Evolutionary conservation across 257 asterid genomes (phyloP).

Genomic region (Thymus mandschuricus): DNA sequence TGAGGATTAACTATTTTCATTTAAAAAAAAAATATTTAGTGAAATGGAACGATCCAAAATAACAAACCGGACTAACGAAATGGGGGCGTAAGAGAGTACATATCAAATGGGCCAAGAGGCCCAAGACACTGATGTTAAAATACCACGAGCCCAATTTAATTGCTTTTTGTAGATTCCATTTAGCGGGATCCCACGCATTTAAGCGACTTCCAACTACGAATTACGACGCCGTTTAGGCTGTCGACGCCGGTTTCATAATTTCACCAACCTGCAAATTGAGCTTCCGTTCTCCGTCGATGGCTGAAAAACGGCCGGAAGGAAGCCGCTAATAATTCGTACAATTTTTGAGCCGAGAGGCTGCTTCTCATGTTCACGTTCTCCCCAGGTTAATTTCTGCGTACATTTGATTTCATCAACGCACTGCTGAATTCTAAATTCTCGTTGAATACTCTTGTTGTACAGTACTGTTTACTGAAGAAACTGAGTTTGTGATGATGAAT

Average conservation of each 20-base stretch:
- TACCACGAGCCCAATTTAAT: too few species aligned
- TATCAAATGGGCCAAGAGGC: background rate
- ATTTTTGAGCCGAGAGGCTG: conserved; percentile 10
- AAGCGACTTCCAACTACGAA: background rate
- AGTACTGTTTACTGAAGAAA: background rate
- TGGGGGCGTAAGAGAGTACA: too few species aligned
- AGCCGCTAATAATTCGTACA: conserved; percentile 18
- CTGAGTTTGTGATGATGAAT: background rate
- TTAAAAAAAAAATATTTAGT: too few species aligned
- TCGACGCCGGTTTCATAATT: conserved; percentile 24
- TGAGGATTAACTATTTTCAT: too few species aligned
- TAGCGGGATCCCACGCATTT: background rate
- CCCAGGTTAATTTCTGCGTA: conserved; percentile 21
- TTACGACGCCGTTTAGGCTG: conserved; percentile 7
- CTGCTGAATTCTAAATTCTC: background rate
- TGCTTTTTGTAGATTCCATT: background rate
- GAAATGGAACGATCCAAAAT: too few species aligned
- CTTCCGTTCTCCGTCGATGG: conserved; percentile 21
- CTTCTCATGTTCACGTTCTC: conserved; percentile 17
- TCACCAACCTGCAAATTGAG: conserved; percentile 21
- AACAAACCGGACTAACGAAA: too few species aligned
- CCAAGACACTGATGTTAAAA: background rate
- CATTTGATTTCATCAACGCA: background rate
- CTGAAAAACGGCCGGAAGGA: conserved; percentile 9
- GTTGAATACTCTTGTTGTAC: background rate